These are phyloP conservation scores for Plasmodium vivax DNA, from an alignment of 169 alveolate species.

Conservation along the genomic window DNA sequence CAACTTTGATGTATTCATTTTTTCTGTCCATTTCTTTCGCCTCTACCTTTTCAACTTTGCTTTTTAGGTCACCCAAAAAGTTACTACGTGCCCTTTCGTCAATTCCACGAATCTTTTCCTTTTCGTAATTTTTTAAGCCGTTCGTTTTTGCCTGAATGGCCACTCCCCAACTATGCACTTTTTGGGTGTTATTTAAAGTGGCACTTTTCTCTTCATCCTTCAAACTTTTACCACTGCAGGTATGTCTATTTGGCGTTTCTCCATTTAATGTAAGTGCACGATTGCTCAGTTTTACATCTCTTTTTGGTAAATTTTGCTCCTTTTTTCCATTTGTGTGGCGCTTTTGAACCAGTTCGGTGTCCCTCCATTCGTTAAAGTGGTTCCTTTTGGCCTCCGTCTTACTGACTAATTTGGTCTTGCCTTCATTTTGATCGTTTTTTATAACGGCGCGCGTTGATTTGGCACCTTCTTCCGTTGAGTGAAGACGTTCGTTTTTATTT, in stretches of 20 bases:
- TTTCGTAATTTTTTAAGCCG: slow-evolving; percentile 20
- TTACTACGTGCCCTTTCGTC: neutral
- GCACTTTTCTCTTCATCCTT: slow-evolving; percentile 9
- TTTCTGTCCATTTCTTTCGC: neutral
- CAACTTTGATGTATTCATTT: slow-evolving; percentile 7
- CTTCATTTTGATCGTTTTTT: neutral
- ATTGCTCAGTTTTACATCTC: neutral
- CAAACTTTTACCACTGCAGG: neutral
- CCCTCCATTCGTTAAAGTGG: slow-evolving; percentile 9
- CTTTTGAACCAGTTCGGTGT: slow-evolving; percentile 1
- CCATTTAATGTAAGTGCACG: slow-evolving; percentile 11
- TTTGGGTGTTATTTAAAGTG: neutral
- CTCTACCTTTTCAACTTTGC: neutral
- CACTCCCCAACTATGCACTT: neutral
- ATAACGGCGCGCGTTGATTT: neutral
- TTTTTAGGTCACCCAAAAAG: slow-evolving; percentile 2
- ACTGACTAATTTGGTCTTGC: slow-evolving; percentile 1
- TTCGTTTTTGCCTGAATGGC: slow-evolving; percentile 19
- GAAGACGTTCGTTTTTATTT: slow-evolving; percentile 2
- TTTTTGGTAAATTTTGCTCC: slow-evolving; percentile 8
- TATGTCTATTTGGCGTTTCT: slow-evolving; percentile 6
- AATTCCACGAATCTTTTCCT: neutral
- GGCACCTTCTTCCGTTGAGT: neutral
- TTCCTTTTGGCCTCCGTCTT: slow-evolving; percentile 6
- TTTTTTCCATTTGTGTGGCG: neutral